These are phyloP conservation scores for Ceratocystis colombiana DNA, from an alignment of 2,329 filamentous ascomycete genomes.

Conservation along the genomic window DNA sequence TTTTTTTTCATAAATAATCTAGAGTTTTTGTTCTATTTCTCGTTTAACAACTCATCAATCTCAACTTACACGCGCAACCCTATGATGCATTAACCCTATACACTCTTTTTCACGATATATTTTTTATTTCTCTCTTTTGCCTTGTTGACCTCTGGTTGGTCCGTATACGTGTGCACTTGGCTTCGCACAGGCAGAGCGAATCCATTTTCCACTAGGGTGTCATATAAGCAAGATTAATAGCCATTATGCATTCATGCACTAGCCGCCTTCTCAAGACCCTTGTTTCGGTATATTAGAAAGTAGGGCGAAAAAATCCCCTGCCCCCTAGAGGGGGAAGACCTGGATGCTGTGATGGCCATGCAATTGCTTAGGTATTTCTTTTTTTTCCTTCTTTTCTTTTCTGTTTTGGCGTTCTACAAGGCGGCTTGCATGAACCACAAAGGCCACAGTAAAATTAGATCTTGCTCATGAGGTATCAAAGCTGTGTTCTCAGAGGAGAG, in stretches of 20 bases:
- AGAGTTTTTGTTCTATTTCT: neutral
- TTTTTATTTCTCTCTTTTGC: neutral
- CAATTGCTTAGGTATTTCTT: no score
- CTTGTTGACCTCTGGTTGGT: neutral
- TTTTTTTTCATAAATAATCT: neutral
- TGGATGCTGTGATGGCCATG: neutral
- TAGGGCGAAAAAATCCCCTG: neutral
- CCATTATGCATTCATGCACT: slow-evolving; percentile 18
- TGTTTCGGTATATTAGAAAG: slow-evolving; percentile 5
- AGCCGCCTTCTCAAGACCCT: slow-evolving; percentile 4
- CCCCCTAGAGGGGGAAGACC: neutral
- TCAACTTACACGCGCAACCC: neutral
- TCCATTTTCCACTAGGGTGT: neutral
- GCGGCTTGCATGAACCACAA: slow-evolving; percentile 9
- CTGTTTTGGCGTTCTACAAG: neutral
- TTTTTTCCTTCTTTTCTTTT: no score
- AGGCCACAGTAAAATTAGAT: neutral
- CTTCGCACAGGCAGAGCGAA: neutral
- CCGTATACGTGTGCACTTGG: neutral
- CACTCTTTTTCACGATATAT: neutral
- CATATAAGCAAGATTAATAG: slow-evolving; percentile 16
- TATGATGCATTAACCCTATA: neutral
- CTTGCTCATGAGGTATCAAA: slow-evolving; percentile 1
- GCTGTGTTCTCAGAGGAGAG: no score
- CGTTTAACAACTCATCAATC: neutral